Conservation (phyloP, 2,329 filamentous ascomycete species). For the Byssochlamys sp. region DNA sequence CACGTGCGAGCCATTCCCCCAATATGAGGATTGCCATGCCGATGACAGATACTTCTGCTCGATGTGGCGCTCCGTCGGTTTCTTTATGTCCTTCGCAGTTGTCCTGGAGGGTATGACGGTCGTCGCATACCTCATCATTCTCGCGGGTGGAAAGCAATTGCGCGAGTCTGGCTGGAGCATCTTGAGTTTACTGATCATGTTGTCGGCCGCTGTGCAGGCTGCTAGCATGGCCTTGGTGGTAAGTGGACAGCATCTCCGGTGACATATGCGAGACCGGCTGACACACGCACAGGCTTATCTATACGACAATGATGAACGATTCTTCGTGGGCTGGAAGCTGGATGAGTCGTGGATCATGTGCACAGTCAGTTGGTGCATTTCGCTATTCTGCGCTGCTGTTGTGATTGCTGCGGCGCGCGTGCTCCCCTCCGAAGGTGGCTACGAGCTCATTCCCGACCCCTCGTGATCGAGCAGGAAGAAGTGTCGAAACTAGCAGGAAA, state of each 20-base stretch:
- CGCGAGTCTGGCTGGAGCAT: slow-evolving; percentile 76
- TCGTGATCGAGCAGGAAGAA: slow-evolving; percentile 4
- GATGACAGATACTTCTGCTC: slow-evolving; percentile 71
- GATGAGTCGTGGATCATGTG: slow-evolving; percentile 70
- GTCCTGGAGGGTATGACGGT: slow-evolving; percentile 72
- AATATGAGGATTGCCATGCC: slow-evolving; percentile 55
- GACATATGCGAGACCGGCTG: background rate
- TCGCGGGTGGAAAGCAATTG: slow-evolving; percentile 68
- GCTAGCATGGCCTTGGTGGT: slow-evolving; percentile 76
- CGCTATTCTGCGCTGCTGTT: slow-evolving; percentile 45
- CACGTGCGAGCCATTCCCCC: slow-evolving; percentile 51
- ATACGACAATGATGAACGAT: slow-evolving; percentile 72
- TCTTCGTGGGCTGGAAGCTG: slow-evolving; percentile 71
- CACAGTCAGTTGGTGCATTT: slow-evolving; percentile 51
- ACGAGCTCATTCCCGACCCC: slow-evolving; percentile 59
- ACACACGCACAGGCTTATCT: slow-evolving; percentile 57
- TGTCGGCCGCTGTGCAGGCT: slow-evolving; percentile 61
- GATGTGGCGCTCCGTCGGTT: slow-evolving; percentile 82
- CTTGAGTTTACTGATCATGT: slow-evolving; percentile 54
- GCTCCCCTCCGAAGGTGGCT: slow-evolving; percentile 72
- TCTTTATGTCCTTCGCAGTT: slow-evolving; percentile 73
- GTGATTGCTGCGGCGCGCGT: slow-evolving; percentile 59
- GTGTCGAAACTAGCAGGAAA: background rate
- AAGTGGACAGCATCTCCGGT: slow-evolving; percentile 29
- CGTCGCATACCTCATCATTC: slow-evolving; percentile 68